Evolutionary conservation across 371 early-diverging fungal species (phyloP), one percentile per base, ranked within the genome.

Genomic region (Mucor piriformis): DNA sequence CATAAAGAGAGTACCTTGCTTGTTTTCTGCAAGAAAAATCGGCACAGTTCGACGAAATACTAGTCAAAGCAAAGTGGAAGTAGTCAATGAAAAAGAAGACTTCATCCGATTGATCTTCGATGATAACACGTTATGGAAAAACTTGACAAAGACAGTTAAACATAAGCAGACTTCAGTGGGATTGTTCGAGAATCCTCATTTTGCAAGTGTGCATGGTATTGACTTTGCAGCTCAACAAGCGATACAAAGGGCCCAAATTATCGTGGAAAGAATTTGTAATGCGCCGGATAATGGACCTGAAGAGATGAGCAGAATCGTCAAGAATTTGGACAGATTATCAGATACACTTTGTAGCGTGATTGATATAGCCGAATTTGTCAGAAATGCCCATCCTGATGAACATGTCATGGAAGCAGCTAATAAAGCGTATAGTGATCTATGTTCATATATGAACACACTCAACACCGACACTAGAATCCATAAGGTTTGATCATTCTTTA

Each of bases 311-410:
- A 79, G 74, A 51, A 88, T 93, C 5, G 88, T 95, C 48, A 92
- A 92, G 61, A 76, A 90, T 40, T 81, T 97, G 42, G 98, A 98
- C 67, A 74, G 88, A 48, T 76, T 97, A n/a, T 92, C 92, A 27
- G 96, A 97, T 69, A 82, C 88, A 0, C 73, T 97, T 16, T 97
- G 98, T 57, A 83, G 85, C 46, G 90, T 96, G 0, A 90, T 97
- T 69, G 98, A 98, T 64, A 82, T 90, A 44, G 90, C 94, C 0
- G 98, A 98, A 71, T 86, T 98, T 20, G 77, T 96, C n/a, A 86
- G 96, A 38, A 92, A 92, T 58, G 88, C 92, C 16, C 96, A 96
- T 62, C 95, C 97, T 0, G 88, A 92, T 66, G 63, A 56, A 50
- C 65, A 57, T 15, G 90, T 87, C 64, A 81, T 88, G 59, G 76